phyloP scores from a whole-genome alignment of 306 rosid species.

The Lathyrus sativus region DNA sequence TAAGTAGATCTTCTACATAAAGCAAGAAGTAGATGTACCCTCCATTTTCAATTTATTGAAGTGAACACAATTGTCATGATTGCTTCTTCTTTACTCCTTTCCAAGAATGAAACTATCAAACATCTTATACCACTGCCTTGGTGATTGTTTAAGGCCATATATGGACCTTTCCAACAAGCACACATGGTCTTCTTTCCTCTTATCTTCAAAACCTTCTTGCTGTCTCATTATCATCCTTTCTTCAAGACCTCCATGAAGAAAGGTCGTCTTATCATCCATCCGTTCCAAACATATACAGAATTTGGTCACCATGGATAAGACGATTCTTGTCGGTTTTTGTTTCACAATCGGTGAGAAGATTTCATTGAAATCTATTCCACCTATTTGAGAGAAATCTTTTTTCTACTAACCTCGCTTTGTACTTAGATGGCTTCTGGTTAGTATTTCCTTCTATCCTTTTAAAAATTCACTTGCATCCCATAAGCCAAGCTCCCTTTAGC shows the following conservation, averaged over 20 bases:
- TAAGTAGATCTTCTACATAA: background rate
- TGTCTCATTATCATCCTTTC: background rate
- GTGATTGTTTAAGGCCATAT: too few species aligned
- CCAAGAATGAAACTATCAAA: background rate
- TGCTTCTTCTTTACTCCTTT: too few species aligned
- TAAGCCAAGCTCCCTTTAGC: too few species aligned
- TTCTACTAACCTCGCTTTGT: background rate
- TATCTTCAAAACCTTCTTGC: background rate
- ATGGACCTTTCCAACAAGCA: background rate
- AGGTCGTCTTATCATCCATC: background rate
- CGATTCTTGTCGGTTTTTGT: background rate
- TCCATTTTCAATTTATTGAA: too few species aligned
- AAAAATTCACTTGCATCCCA: too few species aligned
- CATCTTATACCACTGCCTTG: background rate
- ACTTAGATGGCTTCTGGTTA: background rate
- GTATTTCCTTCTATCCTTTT: background rate
- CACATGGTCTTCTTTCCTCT: background rate
- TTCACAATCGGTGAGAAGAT: background rate
- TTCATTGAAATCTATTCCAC: background rate
- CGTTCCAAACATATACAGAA: too few species aligned
- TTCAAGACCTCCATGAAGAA: background rate
- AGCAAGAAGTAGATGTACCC: background rate
- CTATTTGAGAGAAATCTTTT: too few species aligned
- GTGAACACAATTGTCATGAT: background rate
- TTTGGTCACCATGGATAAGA: background rate